Percentiles rank a stretch among this genome's conserved stretches.
These are phyloP conservation scores for Vickermania ingenoplastis DNA, from an alignment of 208 protist genomes.

Conservation along the genomic window DNA sequence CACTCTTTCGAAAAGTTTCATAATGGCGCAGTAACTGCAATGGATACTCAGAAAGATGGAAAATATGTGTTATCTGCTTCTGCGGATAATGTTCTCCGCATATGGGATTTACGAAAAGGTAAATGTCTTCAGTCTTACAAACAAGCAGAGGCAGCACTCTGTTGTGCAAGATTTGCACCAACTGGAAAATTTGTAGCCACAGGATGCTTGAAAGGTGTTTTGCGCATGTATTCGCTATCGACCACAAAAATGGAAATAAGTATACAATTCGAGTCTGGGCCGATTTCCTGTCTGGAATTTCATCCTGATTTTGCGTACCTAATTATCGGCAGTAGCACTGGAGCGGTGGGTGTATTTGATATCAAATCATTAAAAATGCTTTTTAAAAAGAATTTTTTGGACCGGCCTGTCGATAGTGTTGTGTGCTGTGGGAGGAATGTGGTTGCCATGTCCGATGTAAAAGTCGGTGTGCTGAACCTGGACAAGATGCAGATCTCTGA, in stretches of 20 bases:
- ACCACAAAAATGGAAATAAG: slow-evolving; percentile 31
- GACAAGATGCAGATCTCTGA: too few relatives aligned
- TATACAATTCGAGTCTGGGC: slow-evolving; percentile 43
- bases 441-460: slow-evolving; percentile 43
- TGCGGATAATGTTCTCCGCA: slow-evolving; percentile 59
- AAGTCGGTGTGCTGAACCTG: slow-evolving; percentile 46
- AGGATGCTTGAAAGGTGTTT: slow-evolving; percentile 53
- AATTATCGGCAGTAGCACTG: slow-evolving; percentile 57
- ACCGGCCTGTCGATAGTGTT: slow-evolving; percentile 53
- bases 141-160: slow-evolving; percentile 37
- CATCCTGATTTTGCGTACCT: slow-evolving; percentile 66
- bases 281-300: slow-evolving; percentile 75
- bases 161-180: slow-evolving; percentile 60
- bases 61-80: slow-evolving; percentile 65
- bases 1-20: slow-evolving; percentile 56
- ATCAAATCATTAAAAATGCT: slow-evolving; percentile 42
- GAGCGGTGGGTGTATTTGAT: slow-evolving; percentile 68
- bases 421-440: slow-evolving; percentile 54
- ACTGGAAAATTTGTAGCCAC: slow-evolving; percentile 58
- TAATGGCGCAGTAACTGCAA: slow-evolving; percentile 46
- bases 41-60: slow-evolving; percentile 49
- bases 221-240: slow-evolving; percentile 66
- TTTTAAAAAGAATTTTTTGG: slow-evolving; percentile 37
- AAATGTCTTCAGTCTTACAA: slow-evolving; percentile 66
- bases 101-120: slow-evolving; percentile 82